These are phyloP conservation scores for Lasiodiplodia theobromae DNA, from an alignment of 2,329 filamentous ascomycete species.

Conservation along the genomic window DNA sequence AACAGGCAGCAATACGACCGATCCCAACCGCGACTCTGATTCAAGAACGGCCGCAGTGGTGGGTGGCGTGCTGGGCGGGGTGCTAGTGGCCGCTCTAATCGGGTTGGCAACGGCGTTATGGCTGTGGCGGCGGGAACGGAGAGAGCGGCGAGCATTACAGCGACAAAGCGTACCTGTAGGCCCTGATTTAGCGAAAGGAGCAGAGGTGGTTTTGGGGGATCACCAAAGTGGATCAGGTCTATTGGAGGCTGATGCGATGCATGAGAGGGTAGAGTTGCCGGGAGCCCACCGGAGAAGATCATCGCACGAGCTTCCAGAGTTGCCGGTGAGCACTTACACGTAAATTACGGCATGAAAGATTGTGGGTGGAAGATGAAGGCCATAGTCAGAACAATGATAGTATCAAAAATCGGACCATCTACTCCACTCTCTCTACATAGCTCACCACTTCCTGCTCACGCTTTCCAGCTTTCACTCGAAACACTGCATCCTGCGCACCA, in stretches of 20 bases:
- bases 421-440: too few relatives aligned
- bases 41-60: background rate
- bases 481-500: background rate
- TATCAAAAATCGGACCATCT: too few relatives aligned
- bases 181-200: too few relatives aligned
- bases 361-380: too few relatives aligned
- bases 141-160: background rate
- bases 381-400: too few relatives aligned
- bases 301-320: too few relatives aligned
- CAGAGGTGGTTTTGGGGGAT: too few relatives aligned
- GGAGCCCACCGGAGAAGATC: too few relatives aligned
- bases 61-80: background rate
- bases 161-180: background rate
- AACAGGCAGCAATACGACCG: background rate
- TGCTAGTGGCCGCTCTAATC: background rate
- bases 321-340: too few relatives aligned
- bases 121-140: background rate
- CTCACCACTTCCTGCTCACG: background rate
- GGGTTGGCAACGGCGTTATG: background rate
- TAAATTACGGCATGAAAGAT: too few relatives aligned
- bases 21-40: background rate
- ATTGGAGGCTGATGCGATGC: background rate
- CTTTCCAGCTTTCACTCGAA: background rate
- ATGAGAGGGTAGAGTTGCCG: background rate
- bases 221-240: background rate